These are phyloP conservation scores for Neurospora sp. DNA, from an alignment of 495 filamentous ascomycete genomes.

Conservation along the genomic window DNA sequence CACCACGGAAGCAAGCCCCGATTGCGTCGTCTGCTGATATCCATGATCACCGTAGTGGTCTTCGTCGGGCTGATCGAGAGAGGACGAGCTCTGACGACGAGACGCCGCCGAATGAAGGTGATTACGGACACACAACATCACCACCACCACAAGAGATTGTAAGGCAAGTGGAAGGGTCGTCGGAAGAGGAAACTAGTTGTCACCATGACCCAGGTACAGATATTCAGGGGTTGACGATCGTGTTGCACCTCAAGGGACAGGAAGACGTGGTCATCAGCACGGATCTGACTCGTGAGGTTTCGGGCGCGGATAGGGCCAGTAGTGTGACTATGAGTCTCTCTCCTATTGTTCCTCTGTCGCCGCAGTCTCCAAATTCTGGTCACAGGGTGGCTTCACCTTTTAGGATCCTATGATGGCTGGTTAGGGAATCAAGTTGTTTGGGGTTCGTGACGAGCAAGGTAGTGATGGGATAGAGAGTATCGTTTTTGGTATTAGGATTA, in stretches of 20 bases:
- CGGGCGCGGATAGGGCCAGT: background rate
- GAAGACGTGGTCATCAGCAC: slow-evolving; percentile 39
- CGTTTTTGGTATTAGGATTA: background rate
- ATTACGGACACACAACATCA: background rate
- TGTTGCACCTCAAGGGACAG: slow-evolving; percentile 32
- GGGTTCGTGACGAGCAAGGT: background rate
- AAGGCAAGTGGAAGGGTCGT: background rate
- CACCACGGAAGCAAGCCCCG: background rate
- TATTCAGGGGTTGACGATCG: slow-evolving; percentile 35
- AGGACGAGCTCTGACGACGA: background rate
- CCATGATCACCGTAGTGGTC: background rate
- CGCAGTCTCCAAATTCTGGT: background rate
- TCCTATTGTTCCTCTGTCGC: background rate
- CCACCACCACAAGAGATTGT: background rate
- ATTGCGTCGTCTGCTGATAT: background rate
- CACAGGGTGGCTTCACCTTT: background rate
- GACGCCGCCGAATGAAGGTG: background rate
- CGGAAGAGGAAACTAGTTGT: background rate
- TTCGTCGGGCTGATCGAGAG: background rate
- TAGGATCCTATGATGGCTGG: background rate
- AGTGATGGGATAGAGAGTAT: background rate
- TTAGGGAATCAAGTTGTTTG: background rate
- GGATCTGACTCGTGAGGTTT: slow-evolving; percentile 20
- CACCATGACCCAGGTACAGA: slow-evolving; percentile 4
- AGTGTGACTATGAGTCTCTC: background rate